These are phyloP conservation scores for Porcisia hertigi DNA, from an alignment of 208 protist genomes.

Conservation along the genomic window DNA sequence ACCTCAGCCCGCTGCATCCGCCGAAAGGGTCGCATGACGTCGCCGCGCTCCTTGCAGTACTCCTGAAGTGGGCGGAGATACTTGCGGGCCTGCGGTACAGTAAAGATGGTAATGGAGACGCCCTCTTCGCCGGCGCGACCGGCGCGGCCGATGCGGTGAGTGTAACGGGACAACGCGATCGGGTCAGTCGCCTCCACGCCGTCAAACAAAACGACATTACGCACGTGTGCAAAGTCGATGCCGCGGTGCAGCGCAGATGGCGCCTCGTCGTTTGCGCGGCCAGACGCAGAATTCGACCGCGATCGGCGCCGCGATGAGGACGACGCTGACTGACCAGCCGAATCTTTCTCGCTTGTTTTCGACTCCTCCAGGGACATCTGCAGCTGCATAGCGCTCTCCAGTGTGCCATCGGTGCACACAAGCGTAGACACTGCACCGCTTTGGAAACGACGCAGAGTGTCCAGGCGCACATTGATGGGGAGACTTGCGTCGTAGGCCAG, in stretches of 20 bases:
- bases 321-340: not conserved
- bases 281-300: not conserved
- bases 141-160: slow-evolving; percentile 96
- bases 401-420: slow-evolving; percentile 95
- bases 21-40: slow-evolving; percentile 68
- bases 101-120: slow-evolving; percentile 90
- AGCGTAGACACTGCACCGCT: slow-evolving; percentile 93
- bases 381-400: slow-evolving; percentile 78
- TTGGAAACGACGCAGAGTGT: slow-evolving; percentile 96
- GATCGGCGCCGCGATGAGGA: slow-evolving; percentile 16
- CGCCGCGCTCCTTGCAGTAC: slow-evolving; percentile 58
- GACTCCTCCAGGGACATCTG: slow-evolving; percentile 42
- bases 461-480: slow-evolving; percentile 94
- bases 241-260: slow-evolving; percentile 90
- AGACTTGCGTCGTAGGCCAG: slow-evolving; percentile 96
- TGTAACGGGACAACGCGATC: slow-evolving; percentile 90
- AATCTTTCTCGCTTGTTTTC: slow-evolving; percentile 6
- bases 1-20: slow-evolving; percentile 75
- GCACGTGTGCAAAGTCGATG: slow-evolving; percentile 96
- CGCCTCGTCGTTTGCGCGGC: slow-evolving; percentile 20
- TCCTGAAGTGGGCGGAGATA: slow-evolving; percentile 52
- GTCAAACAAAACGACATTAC: slow-evolving; percentile 97
- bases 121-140: slow-evolving; percentile 89
- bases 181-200: slow-evolving; percentile 86
- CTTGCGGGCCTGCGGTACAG: slow-evolving; percentile 65